These are phyloP conservation scores for Neurospora intermedia DNA, from an alignment of 495 filamentous ascomycete species.

Conservation along the genomic window DNA sequence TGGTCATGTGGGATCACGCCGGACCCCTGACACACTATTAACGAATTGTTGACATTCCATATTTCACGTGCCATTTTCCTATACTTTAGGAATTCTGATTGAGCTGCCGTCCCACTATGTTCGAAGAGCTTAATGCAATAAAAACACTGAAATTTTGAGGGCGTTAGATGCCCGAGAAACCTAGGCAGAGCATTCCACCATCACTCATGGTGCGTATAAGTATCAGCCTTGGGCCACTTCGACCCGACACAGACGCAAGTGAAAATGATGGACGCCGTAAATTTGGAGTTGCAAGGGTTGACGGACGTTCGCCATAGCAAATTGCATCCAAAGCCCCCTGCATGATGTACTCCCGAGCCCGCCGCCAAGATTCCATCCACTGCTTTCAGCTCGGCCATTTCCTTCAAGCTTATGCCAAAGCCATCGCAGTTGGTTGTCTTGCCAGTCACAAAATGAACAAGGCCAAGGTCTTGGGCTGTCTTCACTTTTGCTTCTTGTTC, in stretches of 20 bases:
- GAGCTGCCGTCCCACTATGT: background rate
- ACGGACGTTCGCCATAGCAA: background rate
- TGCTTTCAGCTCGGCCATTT: background rate
- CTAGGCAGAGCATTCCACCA: background rate
- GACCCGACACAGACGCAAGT: background rate
- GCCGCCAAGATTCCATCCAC: background rate
- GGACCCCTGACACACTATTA: background rate
- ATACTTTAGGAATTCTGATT: background rate
- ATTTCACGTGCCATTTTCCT: background rate
- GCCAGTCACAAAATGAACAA: background rate
- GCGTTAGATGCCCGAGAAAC: background rate
- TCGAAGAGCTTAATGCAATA: background rate
- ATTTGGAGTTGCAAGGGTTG: background rate
- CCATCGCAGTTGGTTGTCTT: background rate
- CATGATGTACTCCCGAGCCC: background rate
- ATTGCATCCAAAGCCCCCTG: background rate
- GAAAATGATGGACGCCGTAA: background rate
- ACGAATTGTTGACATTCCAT: background rate
- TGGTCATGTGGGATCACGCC: background rate
- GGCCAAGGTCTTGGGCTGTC: background rate
- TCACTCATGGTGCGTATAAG: background rate
- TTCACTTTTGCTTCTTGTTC: constrained; percentile 28
- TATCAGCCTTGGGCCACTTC: background rate
- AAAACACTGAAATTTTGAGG: background rate
- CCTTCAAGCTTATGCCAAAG: background rate